A percentile compares a stretch with the other conserved stretches of the same genome.
phyloP scores from a whole-genome alignment of 2,329 filamentous ascomycete species.

The Trichoderma atrobrunneum region DNA sequence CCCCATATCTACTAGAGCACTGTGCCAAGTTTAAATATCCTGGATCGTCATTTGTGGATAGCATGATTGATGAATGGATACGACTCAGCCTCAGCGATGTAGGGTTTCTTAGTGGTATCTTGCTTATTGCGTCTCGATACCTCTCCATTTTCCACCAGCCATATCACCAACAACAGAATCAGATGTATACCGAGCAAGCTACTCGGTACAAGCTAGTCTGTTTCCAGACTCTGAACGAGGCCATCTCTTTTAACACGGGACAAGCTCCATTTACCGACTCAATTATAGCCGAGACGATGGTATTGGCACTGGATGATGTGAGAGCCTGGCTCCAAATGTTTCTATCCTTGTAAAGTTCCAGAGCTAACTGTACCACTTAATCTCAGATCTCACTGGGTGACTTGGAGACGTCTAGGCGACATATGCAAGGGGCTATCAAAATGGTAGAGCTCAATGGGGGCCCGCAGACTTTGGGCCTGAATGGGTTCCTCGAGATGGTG shows the following conservation, averaged over 20 bases:
- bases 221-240: background rate
- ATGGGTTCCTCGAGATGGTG: background rate
- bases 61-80: background rate
- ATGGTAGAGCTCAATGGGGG: background rate
- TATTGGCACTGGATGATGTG: background rate
- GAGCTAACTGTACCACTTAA: background rate
- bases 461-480: background rate
- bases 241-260: background rate
- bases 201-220: background rate
- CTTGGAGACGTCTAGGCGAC: background rate
- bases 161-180: background rate
- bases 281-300: background rate
- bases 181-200: background rate
- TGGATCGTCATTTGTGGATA: background rate
- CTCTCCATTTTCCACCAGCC: background rate
- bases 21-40: background rate
- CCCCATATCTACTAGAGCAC: background rate
- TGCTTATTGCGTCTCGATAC: background rate
- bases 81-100: background rate
- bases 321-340: background rate
- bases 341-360: fast-evolving
- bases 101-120: background rate
- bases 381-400: background rate
- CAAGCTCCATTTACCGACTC: background rate
- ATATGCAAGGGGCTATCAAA: background rate